phyloP scores from a whole-genome alignment of 2,329 filamentous ascomycete genomes.

The Phyllosticta citriasiana region DNA sequence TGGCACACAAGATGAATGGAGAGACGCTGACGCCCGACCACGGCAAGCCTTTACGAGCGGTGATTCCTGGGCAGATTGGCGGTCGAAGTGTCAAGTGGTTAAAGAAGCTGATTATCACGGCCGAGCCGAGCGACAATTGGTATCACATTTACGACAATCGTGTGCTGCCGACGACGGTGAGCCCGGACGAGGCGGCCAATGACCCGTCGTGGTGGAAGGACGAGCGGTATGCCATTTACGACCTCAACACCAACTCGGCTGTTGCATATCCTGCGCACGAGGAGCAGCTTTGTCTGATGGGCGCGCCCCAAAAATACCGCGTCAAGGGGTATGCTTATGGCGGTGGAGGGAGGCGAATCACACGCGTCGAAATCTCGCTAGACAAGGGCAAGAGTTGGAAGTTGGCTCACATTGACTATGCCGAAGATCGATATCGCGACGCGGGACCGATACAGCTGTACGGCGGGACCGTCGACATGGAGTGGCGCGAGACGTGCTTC shows the following conservation, averaged over 20 bases:
- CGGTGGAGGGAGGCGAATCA: conserved; percentile 75
- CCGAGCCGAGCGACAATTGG: conserved; percentile 78
- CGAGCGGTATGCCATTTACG: conserved; percentile 86
- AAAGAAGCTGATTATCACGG: conserved; percentile 68
- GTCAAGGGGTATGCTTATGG: conserved; percentile 78
- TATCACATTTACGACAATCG: conserved; percentile 93
- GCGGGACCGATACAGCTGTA: conserved; percentile 55
- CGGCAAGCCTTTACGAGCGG: conserved; percentile 69
- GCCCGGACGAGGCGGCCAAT: conserved; percentile 67
- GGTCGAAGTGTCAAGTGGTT: conserved; percentile 92
- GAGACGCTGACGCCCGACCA: conserved; percentile 72
- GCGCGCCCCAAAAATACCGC: conserved; percentile 47
- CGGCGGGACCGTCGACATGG: conserved; percentile 69
- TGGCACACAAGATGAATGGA: conserved; percentile 87
- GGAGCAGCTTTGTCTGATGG: conserved; percentile 49
- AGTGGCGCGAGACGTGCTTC: conserved; percentile 71
- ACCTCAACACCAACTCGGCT: conserved; percentile 78
- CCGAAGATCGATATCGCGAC: conserved; percentile 73
- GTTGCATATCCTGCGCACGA: conserved; percentile 72
- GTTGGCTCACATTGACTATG: conserved; percentile 67
- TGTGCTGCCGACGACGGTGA: conserved; percentile 77
- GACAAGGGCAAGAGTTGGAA: conserved; percentile 75
- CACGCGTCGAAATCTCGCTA: conserved; percentile 70
- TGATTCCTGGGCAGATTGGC: conserved; percentile 86
- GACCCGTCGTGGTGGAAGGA: conserved; percentile 74